Percentiles rank a stretch among this genome's conserved stretches.
These are phyloP conservation scores for Neurospora discreta DNA, from an alignment of 495 filamentous ascomycete species.

Conservation along the genomic window DNA sequence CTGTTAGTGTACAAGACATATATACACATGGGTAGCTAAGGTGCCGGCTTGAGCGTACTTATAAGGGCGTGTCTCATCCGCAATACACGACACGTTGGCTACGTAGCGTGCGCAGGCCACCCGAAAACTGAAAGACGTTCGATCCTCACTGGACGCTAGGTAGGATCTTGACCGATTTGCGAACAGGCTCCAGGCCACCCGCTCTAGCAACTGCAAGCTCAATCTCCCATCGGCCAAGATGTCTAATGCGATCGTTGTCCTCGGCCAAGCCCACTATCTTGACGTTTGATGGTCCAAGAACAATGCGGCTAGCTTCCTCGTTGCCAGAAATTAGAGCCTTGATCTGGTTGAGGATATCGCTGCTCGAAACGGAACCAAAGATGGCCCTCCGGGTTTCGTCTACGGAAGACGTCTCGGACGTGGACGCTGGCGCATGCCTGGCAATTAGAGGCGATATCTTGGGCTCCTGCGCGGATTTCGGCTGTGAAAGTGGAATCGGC, in stretches of 20 bases:
- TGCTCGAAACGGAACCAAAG: slow-evolving; percentile 31
- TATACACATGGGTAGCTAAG: not conserved
- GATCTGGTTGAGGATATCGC: slow-evolving; percentile 23
- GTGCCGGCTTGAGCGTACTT: not conserved
- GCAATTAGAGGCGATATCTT: slow-evolving; percentile 14
- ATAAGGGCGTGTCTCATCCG: not conserved
- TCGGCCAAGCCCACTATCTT: slow-evolving; percentile 20
- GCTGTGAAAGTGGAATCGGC: slow-evolving; percentile 12
- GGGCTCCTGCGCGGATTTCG: not conserved
- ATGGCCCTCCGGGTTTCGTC: slow-evolving; percentile 14
- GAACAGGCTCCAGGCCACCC: slow-evolving; percentile 15
- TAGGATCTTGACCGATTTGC: slow-evolving; percentile 22
- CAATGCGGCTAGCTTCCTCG: slow-evolving; percentile 19
- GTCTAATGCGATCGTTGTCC: slow-evolving; percentile 27
- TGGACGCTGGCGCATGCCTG: not conserved
- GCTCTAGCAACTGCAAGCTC: slow-evolving; percentile 13
- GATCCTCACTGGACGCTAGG: slow-evolving; percentile 3
- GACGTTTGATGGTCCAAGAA: slow-evolving; percentile 22
- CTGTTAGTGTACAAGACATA: not conserved
- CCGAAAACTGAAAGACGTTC: not conserved
- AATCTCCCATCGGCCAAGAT: slow-evolving; percentile 28
- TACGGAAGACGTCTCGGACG: not conserved
- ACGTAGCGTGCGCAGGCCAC: not conserved
- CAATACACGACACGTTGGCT: not conserved
- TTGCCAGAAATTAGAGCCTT: slow-evolving; percentile 17